phyloP scores from a whole-genome alignment of 225 moss, liverwort and hornwort genomes.

The Climacium dendroides region DNA sequence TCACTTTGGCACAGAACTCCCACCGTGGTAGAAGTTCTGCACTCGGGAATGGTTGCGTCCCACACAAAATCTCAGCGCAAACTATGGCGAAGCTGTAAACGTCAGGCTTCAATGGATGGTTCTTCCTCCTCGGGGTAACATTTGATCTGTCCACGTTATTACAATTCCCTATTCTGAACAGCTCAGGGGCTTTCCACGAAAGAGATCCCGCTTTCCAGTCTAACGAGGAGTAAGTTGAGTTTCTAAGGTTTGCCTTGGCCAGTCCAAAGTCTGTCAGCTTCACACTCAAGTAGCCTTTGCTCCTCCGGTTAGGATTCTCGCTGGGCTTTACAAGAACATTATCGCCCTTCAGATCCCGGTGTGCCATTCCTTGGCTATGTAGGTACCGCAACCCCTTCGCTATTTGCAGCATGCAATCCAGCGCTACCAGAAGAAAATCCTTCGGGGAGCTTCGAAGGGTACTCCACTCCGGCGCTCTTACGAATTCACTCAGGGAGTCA shows the following conservation, averaged over 20 bases:
- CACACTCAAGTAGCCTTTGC: constrained; percentile 1
- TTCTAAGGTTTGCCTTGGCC: constrained; percentile 17
- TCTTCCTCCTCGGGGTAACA: neutral
- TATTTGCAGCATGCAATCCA: constrained; percentile 32
- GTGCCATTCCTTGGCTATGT: constrained; percentile 21
- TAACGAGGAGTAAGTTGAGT: constrained; percentile 1
- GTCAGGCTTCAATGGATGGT: constrained; percentile 23
- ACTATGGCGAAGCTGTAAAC: constrained; percentile 33
- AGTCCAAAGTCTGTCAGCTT: constrained; percentile 25
- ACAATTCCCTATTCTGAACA: neutral
- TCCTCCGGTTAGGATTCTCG: constrained; percentile 1
- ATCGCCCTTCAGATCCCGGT: constrained; percentile 28
- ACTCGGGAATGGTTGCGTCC: neutral
- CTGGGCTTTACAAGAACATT: constrained; percentile 16
- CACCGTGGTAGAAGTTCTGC: neutral
- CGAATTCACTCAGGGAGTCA: neutral
- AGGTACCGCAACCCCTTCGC: constrained; percentile 26
- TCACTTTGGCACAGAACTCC: constrained; percentile 2
- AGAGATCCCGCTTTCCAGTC: neutral
- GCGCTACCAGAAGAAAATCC: neutral
- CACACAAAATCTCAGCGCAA: constrained; percentile 22
- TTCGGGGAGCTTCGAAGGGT: neutral
- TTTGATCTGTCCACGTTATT: neutral
- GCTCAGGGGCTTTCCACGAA: constrained; percentile 28
- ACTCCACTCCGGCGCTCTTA: neutral